Evolutionary conservation across 768 basidiomycete species (phyloP).

Genomic region (Russula sp.): DNA sequence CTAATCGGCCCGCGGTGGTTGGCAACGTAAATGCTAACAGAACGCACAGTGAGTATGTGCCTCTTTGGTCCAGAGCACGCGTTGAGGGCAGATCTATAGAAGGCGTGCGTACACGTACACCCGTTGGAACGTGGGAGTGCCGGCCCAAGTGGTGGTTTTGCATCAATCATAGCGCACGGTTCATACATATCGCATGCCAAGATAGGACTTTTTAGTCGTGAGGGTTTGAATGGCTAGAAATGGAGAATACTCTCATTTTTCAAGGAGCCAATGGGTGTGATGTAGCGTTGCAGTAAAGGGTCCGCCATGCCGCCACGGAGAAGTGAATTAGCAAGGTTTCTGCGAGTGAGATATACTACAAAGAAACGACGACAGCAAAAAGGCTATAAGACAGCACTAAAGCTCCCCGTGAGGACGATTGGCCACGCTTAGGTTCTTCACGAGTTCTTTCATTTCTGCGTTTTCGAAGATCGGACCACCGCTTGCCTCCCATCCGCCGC

Average conservation of each 20-base stretch:
- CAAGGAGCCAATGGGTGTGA: neutral
- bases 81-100: too few species aligned
- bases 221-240: neutral
- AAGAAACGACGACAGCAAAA: neutral
- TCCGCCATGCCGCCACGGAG: neutral
- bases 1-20: too few species aligned
- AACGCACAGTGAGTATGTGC: too few species aligned
- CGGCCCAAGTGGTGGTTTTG: too few species aligned
- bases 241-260: neutral
- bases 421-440: neutral
- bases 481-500: constrained; percentile 13
- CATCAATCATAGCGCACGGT: too few species aligned
- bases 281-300: too few species aligned
- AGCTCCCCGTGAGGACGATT: neutral
- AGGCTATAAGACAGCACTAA: neutral
- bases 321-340: neutral
- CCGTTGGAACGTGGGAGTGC: too few species aligned
- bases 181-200: too few species aligned
- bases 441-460: constrained; percentile 13
- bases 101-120: too few species aligned
- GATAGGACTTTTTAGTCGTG: too few species aligned
- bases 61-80: too few species aligned
- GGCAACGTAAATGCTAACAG: too few species aligned
- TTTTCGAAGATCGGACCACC: constrained; percentile 14
- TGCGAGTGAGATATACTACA: neutral